phyloP scores from a whole-genome alignment of 2,329 filamentous ascomycete species.

The Neopestalotiopsis sp. region DNA sequence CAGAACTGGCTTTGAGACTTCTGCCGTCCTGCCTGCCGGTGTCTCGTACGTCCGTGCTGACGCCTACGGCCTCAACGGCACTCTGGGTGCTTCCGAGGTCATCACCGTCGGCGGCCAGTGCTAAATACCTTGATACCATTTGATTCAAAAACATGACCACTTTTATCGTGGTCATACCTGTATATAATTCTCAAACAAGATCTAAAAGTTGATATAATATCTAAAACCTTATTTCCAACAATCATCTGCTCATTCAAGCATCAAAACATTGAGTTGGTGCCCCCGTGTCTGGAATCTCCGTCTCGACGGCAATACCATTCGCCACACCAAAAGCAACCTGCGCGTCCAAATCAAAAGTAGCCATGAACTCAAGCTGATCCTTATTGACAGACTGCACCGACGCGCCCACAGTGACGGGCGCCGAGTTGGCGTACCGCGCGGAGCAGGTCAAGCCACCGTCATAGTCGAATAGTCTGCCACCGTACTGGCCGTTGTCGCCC shows the following conservation, averaged over 20 bases:
- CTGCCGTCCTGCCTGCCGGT: constrained; percentile 20
- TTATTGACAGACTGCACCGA: neutral
- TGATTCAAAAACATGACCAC: neutral
- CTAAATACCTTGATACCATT: neutral
- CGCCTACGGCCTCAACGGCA: constrained; percentile 17
- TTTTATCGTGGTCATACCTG: neutral
- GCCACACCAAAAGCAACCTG: neutral
- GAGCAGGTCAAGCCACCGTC: neutral
- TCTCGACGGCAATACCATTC: neutral
- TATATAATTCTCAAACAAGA: neutral
- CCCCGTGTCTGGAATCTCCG: neutral
- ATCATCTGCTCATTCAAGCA: neutral
- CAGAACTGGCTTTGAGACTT: constrained; percentile 27
- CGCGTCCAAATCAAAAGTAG: neutral
- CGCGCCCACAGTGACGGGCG: neutral
- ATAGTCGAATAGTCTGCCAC: neutral
- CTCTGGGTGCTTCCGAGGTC: constrained; percentile 84
- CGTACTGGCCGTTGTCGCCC: neutral
- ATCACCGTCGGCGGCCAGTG: constrained; percentile 73
- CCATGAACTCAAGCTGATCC: neutral
- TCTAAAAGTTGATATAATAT: neutral
- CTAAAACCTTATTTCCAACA: neutral
- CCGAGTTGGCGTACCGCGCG: neutral
- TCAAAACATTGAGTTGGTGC: neutral
- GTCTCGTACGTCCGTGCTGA: constrained; percentile 21